phyloP scores from a whole-genome alignment of 371 early-diverging fungal genomes.

The Mycotypha africana region DNA sequence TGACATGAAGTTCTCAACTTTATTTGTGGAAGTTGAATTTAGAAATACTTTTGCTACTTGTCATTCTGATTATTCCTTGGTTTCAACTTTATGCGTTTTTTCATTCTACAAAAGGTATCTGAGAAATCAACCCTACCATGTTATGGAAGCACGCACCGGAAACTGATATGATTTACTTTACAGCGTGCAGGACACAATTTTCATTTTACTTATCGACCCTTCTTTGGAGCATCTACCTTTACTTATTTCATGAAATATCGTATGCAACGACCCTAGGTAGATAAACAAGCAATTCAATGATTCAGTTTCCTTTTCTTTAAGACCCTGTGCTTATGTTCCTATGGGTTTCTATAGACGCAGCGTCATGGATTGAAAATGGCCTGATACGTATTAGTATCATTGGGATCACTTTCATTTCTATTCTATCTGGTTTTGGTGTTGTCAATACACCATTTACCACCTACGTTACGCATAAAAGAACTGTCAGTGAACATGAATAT shows the following conservation, averaged over 20 bases:
- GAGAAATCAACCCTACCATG: too few species aligned
- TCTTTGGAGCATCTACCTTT: slow-evolving; percentile 60
- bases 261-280: too few species aligned
- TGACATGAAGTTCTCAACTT: slow-evolving; percentile 54
- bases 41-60: slow-evolving; percentile 55
- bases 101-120: slow-evolving; percentile 26
- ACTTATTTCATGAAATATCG: slow-evolving; percentile 68
- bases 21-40: slow-evolving; percentile 75
- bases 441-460: slow-evolving; percentile 82
- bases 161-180: too few species aligned
- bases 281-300: too few species aligned
- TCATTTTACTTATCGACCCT: slow-evolving; percentile 33
- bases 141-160: too few species aligned
- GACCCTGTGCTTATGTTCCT: too few species aligned
- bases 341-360: too few species aligned
- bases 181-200: too few species aligned
- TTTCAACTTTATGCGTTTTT: slow-evolving; percentile 69
- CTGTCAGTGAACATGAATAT: slow-evolving; percentile 31
- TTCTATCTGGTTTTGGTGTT: slow-evolving; percentile 93
- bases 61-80: slow-evolving; percentile 70
- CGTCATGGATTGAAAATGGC: slow-evolving; percentile 55
- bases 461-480: slow-evolving; percentile 22
- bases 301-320: too few species aligned
- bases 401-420: slow-evolving; percentile 89
- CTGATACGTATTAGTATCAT: slow-evolving; percentile 81